Evolutionary conservation across 2,329 filamentous ascomycete species (phyloP).

Genomic region (Paraphoma chrysanthemicola): DNA sequence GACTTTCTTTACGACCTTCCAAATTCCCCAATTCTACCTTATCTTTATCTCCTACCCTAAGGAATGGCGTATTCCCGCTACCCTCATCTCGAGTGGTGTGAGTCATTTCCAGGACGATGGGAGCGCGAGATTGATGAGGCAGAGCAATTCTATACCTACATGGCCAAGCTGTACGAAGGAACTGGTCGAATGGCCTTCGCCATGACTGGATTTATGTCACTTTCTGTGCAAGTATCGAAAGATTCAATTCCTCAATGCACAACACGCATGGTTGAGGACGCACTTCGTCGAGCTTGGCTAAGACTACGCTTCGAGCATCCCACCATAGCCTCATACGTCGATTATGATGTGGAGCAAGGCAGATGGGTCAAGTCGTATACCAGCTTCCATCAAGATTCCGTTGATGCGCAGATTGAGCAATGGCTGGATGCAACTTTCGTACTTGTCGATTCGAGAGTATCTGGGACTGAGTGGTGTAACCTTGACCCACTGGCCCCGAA

Average conservation of each 20-base stretch:
- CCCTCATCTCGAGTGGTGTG: slow-evolving; percentile 4
- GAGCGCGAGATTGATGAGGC: slow-evolving; percentile 51
- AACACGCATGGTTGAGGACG: slow-evolving; percentile 30
- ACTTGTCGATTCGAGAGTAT: slow-evolving; percentile 23
- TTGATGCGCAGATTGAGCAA: slow-evolving; percentile 1
- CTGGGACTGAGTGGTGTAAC: slow-evolving; percentile 45
- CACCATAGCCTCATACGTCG: slow-evolving; percentile 40
- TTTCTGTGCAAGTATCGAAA: slow-evolving; percentile 17
- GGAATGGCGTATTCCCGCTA: slow-evolving; percentile 3
- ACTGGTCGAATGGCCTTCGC: slow-evolving; percentile 52
- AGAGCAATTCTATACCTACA: slow-evolving; percentile 51
- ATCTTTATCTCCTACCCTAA: background rate
- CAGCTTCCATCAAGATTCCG: slow-evolving; percentile 7
- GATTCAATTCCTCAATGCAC: background rate
- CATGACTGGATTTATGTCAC: slow-evolving; percentile 50
- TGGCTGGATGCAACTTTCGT: slow-evolving; percentile 47
- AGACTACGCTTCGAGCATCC: slow-evolving; percentile 44
- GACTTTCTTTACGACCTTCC: background rate
- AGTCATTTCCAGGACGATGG: slow-evolving; percentile 26
- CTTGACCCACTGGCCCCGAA: slow-evolving; percentile 44
- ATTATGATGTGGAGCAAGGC: slow-evolving; percentile 6
- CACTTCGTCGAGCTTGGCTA: slow-evolving; percentile 46
- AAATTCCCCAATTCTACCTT: background rate
- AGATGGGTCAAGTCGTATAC: slow-evolving; percentile 41
- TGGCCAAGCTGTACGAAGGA: slow-evolving; percentile 45